Evolutionary conservation across 169 alveolate genomes (phyloP), one percentile per base, ranked within the genome.

Genomic region (Eimeria acervulina): DNA sequence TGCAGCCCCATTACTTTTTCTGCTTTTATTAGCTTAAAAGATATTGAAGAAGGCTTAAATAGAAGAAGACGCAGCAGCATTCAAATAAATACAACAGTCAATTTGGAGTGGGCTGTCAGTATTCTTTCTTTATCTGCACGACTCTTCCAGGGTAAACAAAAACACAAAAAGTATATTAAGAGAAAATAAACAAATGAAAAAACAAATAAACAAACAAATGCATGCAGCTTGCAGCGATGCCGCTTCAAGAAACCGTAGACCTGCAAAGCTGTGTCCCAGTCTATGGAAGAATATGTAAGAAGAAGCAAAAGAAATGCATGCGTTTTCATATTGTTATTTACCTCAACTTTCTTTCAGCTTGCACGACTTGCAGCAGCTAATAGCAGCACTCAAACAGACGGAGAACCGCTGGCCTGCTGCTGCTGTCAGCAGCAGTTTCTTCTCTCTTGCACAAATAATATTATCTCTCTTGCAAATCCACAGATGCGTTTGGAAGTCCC

Each of bases 271-370:
- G 40, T 10, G 31, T 12, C 31, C 23, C 12, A 36, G 6, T 28
- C 5, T 68, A 21, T 84, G 92, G 92, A 55, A 52, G 76, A 76
- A 52, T 12, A 84, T 84, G 92, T 84, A 51, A 15, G 90, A 59
- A 28, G n/a, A n/a, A 26, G n/a, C 10, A 38, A 33, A 33, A 7
- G 5, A 38, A 38, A 12, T 55, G 26, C 6, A 17, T 12, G 8
- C 19, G 8, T 63, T n/a, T 26, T 26, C 6, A 23, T 13, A 44
- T 44, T 21, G 8, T 63, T 63, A 0, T 5, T 63, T 26, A 63
- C 10, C 8, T n/a, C 26, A 3, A 63, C 10, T 63, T 5, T 13
- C 38, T 63, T 63, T 59, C 63, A 63, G 80, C 7, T n/a, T 87
- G 66, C 23, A 5, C 4, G 94, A 87, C 23, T 13, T 90, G 44